Conservation (phyloP, 371 early-diverging fungal genomes). For the Mucor plumbeus region DNA sequence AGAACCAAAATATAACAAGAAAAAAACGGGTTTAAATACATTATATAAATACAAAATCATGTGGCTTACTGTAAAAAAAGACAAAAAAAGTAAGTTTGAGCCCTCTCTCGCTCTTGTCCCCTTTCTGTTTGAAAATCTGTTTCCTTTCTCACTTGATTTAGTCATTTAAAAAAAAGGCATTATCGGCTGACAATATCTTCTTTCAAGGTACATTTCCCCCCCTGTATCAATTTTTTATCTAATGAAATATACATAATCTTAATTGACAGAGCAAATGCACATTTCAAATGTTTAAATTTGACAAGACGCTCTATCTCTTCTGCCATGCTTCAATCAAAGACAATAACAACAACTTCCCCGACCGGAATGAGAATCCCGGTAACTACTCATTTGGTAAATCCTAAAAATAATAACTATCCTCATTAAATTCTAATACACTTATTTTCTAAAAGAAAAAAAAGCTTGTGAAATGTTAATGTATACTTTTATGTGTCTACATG, state of each 20-base stretch:
- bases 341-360: slow-evolving; percentile 7
- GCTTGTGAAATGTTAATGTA: slow-evolving; percentile 8
- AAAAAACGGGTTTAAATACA: slow-evolving; percentile 22
- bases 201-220: neutral
- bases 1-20: slow-evolving; percentile 6
- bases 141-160: slow-evolving; percentile 8
- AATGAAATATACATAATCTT: too few species aligned
- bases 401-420: slow-evolving; percentile 13
- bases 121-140: slow-evolving; percentile 27
- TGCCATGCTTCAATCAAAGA: neutral
- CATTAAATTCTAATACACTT: slow-evolving; percentile 7
- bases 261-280: too few species aligned
- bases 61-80: slow-evolving; percentile 3
- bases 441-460: neutral
- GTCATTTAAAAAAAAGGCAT: slow-evolving; percentile 4
- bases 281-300: neutral
- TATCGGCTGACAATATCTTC: slow-evolving; percentile 22
- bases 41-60: slow-evolving; percentile 14
- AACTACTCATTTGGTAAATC: slow-evolving; percentile 30
- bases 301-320: neutral
- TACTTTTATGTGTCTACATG: slow-evolving; percentile 8
- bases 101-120: slow-evolving; percentile 11
- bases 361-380: slow-evolving; percentile 24
- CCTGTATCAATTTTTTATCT: neutral
- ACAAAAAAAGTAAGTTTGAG: slow-evolving; percentile 11